Conservation (phyloP, 1,284 basidiomycete species). For the Afroboletus lepidellus region DNA sequence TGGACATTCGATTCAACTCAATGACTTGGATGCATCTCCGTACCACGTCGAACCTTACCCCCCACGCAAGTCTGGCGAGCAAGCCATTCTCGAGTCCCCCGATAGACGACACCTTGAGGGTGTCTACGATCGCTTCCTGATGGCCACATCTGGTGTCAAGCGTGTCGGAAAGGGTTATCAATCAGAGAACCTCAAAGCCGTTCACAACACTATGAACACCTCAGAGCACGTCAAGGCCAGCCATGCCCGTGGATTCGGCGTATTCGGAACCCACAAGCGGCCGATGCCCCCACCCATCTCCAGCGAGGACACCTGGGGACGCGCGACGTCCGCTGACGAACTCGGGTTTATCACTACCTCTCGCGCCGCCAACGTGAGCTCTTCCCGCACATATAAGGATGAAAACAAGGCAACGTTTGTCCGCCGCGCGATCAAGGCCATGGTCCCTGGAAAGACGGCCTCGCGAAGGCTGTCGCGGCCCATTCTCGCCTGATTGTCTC, state of each 20-base stretch:
- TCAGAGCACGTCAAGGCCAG: slow-evolving; percentile 26
- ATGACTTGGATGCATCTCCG: slow-evolving; percentile 57
- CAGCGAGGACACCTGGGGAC: slow-evolving; percentile 51
- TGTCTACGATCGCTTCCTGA: slow-evolving; percentile 74
- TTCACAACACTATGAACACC: slow-evolving; percentile 16
- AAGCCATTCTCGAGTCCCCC: slow-evolving; percentile 49
- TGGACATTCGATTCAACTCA: slow-evolving; percentile 32
- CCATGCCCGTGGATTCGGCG: slow-evolving; percentile 42
- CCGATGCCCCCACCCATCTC: slow-evolving; percentile 67
- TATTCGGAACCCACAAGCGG: slow-evolving; percentile 52
- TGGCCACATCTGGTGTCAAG: slow-evolving; percentile 73
- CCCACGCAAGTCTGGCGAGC: slow-evolving; percentile 39
- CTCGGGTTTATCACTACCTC: slow-evolving; percentile 46
- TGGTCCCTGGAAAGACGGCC: slow-evolving; percentile 54
- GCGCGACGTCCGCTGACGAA: slow-evolving; percentile 50
- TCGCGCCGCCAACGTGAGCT: slow-evolving; percentile 21
- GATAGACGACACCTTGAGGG: slow-evolving; percentile 59
- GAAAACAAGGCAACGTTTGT: slow-evolving; percentile 54
- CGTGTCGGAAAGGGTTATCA: slow-evolving; percentile 74
- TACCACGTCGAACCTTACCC: slow-evolving; percentile 64
- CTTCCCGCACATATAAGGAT: slow-evolving; percentile 38
- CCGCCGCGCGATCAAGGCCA: slow-evolving; percentile 64
- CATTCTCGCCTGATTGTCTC: slow-evolving; percentile 20
- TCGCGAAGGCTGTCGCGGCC: slow-evolving; percentile 46
- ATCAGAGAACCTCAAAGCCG: slow-evolving; percentile 52